Evolutionary conservation across 73 alveolate species (phyloP), one percentile per base, ranked within the genome.

Genomic region (Urostyla sp.): DNA sequence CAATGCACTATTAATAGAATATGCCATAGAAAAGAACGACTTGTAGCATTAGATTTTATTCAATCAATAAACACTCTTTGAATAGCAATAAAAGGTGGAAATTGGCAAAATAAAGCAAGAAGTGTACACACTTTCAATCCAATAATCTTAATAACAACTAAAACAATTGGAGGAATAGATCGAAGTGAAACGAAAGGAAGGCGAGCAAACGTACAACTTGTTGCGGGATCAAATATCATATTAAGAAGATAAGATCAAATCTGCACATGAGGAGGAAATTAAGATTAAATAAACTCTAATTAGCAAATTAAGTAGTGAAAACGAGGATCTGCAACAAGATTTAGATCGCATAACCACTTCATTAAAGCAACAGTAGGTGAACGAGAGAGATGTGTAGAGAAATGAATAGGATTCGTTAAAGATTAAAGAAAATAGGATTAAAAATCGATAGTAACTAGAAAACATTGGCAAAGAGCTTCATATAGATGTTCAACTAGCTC

Each of bases 161-260:
- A 69, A 69, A 38, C 20, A 15, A n/a, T 35, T 69, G 7, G 67
- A 69, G 36, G 32, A 6, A 6, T 31, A 69, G 45, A 48, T 69
- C 8, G 83, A 69, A 69, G 83, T 37, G 5, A 69, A 69, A 40
- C 34, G 34, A 37, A 49, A 18, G 36, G 54, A 69, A 31, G 83
- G 83, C 7, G 83, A 69, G 34, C 72, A 69, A 23, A 45, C 49
- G 15, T 69, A 69, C 44, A 69, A 69, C 31, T 27, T 46, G 30
- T 7, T 46, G 67, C 6, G 83, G n/a, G 83, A 69, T 48, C 16
- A 45, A 8, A 46, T 69, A 21, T 69, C 83, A 27, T 23, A 46
- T 24, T 16, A 46, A 18, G 83, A 69, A 30, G 83, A 69, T 48
- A 44, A 45, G 27, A 5, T 46, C 32, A 48, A 18, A 21, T 7